Evolutionary conservation across 202 grass and related monocot species (phyloP), one percentile per base, ranked within the genome.

Genomic region (Setaria viridis): DNA sequence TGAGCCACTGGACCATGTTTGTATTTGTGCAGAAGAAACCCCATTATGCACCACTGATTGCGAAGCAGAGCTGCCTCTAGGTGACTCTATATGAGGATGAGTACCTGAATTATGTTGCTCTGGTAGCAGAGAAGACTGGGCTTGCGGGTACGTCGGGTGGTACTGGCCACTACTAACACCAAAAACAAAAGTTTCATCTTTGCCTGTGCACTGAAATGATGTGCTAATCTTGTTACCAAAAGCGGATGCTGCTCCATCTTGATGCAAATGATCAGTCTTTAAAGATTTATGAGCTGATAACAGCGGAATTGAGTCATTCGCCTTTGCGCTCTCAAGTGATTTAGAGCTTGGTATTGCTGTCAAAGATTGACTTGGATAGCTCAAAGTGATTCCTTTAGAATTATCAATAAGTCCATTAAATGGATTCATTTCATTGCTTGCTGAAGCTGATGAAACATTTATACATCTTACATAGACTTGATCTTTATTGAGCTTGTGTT

Each of bases 161-260:
- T 77, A 49, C 42, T 89, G 39, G 32, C 81, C 71, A 82, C 59
- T 48, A 62, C 72, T 87, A 65, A 59, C 50, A 77, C 80, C 82
- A 76, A 87, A 86, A 85, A 63, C 49, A 35, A 83, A 80, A 70
- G 48, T 53, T 80, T 35, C 70, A 76, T 79, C 46, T 84, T 86
- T 41, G 41, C 29, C 62, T 65, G 9, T 42, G 41, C 47, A 70
- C 25, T 81, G 85, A 82, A 46, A 46, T 77, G 81, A 76, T 72
- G 70, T 79, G 41, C 49, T 83, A 84, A 62, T 63, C 53, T 90
- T 71, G 41, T 86, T 91, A 77, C 72, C 84, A 84, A 79, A 79
- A 41, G 78, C 62, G 60, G 81, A 85, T 29, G 81, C 77, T 72
- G 78, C 33, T 83, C 59, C 81, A 80, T 89, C 63, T 63, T 67